Base-by-base conservation (phyloP, 2,329 filamentous ascomycete species). In the Neopestalotiopsis sp. region DNA sequence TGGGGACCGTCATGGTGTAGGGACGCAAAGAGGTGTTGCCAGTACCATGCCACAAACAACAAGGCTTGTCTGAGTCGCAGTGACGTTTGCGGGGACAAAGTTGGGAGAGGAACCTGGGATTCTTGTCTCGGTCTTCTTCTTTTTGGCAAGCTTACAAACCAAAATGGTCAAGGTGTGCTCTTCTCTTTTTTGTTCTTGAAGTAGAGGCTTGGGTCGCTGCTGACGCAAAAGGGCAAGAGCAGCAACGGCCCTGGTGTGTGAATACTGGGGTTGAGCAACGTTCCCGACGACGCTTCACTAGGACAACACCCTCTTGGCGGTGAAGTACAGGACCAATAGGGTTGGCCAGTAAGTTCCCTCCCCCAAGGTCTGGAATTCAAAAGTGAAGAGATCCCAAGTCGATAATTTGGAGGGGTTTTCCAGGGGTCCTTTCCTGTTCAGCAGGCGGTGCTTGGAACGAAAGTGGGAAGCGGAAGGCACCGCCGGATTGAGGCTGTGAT, bases 401-500 rank as follows among this genome's bases (percentile, higher is more conserved):
- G 45, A 9, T 20, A 9, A n/a, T 53, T 53, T 53, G 45, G 24
- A 28, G 24, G 24, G 24, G 45, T 53, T 53, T 9, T n/a, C 45
- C 6, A 38, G 45, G 45, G 45, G 45, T 17, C n/a, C n/a, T 53
- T 17, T 24, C 34, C n/a, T 49, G 42, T 49, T 49, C 42, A 9
- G 45, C 17, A 53, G 45, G 45, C 45, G n/a, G 45, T 53, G 45
- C 45, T 53, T 6, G 24, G 24, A 28, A 28, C 24, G 45, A 53
- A 53, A 53, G 45, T 53, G 45, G 45, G 45, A 53, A 53, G 45
- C 14, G 45, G 45, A 53, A 53, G 45, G 45, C 45, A 53, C 45
- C 34, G 14, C 45, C 45, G 45, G 45, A 53, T 20, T 53, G 45
- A 53, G 45, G 45, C 45, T 53, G 45, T 53, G 45, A 53, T 53